Evolutionary conservation across 768 basidiomycete species (phyloP), one percentile per base, ranked within the genome.

Genomic region (Boletus rubroflammeus): DNA sequence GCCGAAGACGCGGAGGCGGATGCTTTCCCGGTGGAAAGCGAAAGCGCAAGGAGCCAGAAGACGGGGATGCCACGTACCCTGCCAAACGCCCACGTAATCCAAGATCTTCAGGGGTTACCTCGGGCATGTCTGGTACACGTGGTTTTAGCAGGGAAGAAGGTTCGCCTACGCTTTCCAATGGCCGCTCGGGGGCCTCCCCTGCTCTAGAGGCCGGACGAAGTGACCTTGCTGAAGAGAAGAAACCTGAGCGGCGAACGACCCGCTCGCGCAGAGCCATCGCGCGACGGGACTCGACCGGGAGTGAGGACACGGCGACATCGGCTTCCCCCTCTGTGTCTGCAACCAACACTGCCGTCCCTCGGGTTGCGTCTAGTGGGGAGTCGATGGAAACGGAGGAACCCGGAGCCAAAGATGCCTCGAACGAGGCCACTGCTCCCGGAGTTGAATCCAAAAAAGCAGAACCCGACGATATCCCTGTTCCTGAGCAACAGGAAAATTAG

Each of bases 1-100:
- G 81, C 45, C 81, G 81, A 68, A 75, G 72, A 53, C 69, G 69
- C 6, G 69, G 67, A 28, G 76, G 76, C 10, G 74, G 73, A n/a
- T n/a, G n/a, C n/a, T n/a, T n/a, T 0, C 58, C 52, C 2, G 75
- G 75, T 3, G 76, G 76, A 26, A 75, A 82, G 65, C 74, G 86
- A 50, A 84, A 78, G 64, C 75, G 85, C 21, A 83, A 74, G 62
- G 84, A 85, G 31, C 67, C 63, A 7, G 85, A 86, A 41, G 84
- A 85, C 43, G 80, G 78, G 13, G 84, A 87, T 57, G 76, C 80
- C 1, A 79, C 81, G n/a, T 87, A 86, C 62, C 85, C 86, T n/a
- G 82, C 85, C 11, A 88, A 86, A 69, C 78, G 84, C 25, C 75
- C 82, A 19, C 78, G 85, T 26, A 72, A 77, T 51, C 77, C 82